phyloP scores from a whole-genome alignment of 2,329 filamentous ascomycete species.

The Cytospora paraplurivora region DNA sequence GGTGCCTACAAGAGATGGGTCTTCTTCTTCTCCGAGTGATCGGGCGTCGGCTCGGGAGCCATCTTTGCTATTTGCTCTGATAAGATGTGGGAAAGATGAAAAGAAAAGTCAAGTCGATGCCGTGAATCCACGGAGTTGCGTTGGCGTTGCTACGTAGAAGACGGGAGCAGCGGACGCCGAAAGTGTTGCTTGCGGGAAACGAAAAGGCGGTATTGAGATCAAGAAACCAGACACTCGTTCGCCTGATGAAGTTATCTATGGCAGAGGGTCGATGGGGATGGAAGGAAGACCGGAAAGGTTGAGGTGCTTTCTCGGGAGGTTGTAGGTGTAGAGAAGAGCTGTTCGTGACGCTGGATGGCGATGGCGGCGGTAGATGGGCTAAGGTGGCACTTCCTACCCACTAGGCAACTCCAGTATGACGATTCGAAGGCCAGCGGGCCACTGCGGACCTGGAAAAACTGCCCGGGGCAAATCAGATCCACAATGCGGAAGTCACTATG shows the following conservation, averaged over 20 bases:
- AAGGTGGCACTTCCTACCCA: slow-evolving; percentile 13
- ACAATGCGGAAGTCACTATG: slow-evolving; percentile 24
- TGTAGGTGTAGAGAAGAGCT: slow-evolving; percentile 15
- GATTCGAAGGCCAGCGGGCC: slow-evolving; percentile 20
- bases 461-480: slow-evolving; percentile 24
- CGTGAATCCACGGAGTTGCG: slow-evolving; percentile 13
- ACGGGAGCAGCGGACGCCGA: slow-evolving; percentile 24
- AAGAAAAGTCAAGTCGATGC: slow-evolving; percentile 20
- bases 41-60: slow-evolving; percentile 62
- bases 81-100: slow-evolving; percentile 21
- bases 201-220: neutral
- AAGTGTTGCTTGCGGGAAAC: slow-evolving; percentile 8
- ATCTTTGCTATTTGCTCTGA: slow-evolving; percentile 53
- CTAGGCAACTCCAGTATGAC: slow-evolving; percentile 28
- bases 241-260: slow-evolving; percentile 9
- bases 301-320: slow-evolving; percentile 6
- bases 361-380: slow-evolving; percentile 20
- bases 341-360: slow-evolving; percentile 15
- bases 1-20: slow-evolving; percentile 74
- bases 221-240: slow-evolving; percentile 16
- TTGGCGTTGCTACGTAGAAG: slow-evolving; percentile 17
- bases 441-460: slow-evolving; percentile 19
- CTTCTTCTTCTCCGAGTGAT: slow-evolving; percentile 73
- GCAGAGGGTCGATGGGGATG: slow-evolving; percentile 5
- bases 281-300: slow-evolving; percentile 12